Conservation (phyloP, 1,139 yeast species). For the Oligophagozyma castellii region DNA sequence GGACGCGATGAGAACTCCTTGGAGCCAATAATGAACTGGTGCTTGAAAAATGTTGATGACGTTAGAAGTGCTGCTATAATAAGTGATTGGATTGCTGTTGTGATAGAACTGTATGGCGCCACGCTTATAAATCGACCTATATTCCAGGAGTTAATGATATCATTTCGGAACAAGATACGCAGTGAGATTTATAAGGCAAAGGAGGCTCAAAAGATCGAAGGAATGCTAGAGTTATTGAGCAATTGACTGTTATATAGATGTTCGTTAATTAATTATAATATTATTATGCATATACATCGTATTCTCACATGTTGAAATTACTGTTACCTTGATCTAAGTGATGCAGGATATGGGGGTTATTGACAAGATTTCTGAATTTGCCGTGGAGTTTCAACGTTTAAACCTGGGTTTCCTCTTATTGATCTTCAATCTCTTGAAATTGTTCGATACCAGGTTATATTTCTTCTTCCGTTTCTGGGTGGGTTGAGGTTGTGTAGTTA, state of each 20-base stretch:
- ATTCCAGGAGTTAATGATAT: slow-evolving; percentile 54
- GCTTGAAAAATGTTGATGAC: slow-evolving; percentile 61
- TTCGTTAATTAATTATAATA: too few relatives aligned
- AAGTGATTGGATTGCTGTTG: slow-evolving; percentile 74
- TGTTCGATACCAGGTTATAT: slow-evolving; percentile 24
- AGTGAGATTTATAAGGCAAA: slow-evolving; percentile 64
- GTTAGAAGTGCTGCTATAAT: slow-evolving; percentile 61
- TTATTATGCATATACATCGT: too few relatives aligned
- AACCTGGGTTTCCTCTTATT: slow-evolving; percentile 10
- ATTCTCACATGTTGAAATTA: too few relatives aligned
- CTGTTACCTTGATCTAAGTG: too few relatives aligned
- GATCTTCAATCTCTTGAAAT: slow-evolving; percentile 22
- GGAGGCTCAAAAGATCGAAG: slow-evolving; percentile 82
- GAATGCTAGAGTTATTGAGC: slow-evolving; percentile 80
- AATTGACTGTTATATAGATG: slow-evolving; percentile 10
- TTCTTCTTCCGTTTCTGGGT: slow-evolving; percentile 16
- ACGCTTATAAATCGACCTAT: slow-evolving; percentile 66
- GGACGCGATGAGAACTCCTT: slow-evolving; percentile 78
- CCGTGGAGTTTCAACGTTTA: slow-evolving; percentile 1
- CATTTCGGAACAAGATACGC: slow-evolving; percentile 46
- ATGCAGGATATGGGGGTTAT: too few relatives aligned
- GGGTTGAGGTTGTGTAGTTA: slow-evolving; percentile 1
- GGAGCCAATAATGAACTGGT: slow-evolving; percentile 81
- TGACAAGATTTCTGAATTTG: too few relatives aligned
- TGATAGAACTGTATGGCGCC: slow-evolving; percentile 65